Percentiles rank a stretch among this genome's conserved stretches.
phyloP scores from a whole-genome alignment of 192 early-diverging fungal species.

The Podila minutissima region DNA sequence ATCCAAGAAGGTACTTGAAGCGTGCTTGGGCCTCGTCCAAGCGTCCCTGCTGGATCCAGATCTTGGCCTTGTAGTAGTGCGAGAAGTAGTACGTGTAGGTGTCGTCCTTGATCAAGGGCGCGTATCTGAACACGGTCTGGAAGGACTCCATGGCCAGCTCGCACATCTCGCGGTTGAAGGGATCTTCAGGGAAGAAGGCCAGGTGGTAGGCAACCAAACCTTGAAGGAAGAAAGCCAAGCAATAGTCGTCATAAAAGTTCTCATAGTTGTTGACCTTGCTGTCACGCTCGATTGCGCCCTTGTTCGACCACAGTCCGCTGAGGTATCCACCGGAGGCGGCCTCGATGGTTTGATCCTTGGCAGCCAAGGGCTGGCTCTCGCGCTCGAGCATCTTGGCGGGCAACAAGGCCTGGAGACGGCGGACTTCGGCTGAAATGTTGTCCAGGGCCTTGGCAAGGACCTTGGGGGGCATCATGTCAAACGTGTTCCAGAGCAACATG shows the following conservation, averaged over 20 bases:
- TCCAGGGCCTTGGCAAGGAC: slow-evolving; percentile 23
- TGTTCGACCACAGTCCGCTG: slow-evolving; percentile 47
- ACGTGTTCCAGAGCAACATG: slow-evolving; percentile 74
- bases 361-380: slow-evolving; percentile 33
- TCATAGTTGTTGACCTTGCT: slow-evolving; percentile 50
- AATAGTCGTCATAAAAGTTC: slow-evolving; percentile 83
- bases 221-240: slow-evolving; percentile 75
- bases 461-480: slow-evolving; percentile 73
- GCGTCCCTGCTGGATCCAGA: slow-evolving; percentile 54
- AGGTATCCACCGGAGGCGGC: slow-evolving; percentile 52
- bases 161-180: slow-evolving; percentile 46
- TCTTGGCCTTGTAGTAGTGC: slow-evolving; percentile 68
- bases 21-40: slow-evolving; percentile 53
- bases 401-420: slow-evolving; percentile 22
- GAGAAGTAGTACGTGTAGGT: slow-evolving; percentile 69
- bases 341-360: slow-evolving; percentile 41
- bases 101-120: slow-evolving; percentile 67
- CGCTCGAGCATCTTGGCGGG: slow-evolving; percentile 36
- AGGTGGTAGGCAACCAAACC: slow-evolving; percentile 72
- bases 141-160: slow-evolving; percentile 50
- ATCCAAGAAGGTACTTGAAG: slow-evolving; percentile 60
- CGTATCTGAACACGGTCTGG: slow-evolving; percentile 58
- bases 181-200: slow-evolving; percentile 55
- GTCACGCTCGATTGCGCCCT: slow-evolving; percentile 30
- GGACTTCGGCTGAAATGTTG: slow-evolving; percentile 32